Evolutionary conservation across 164 flowering plant species (phyloP), one percentile per base, ranked within the genome.

Genomic region (Akebia trifoliata): DNA sequence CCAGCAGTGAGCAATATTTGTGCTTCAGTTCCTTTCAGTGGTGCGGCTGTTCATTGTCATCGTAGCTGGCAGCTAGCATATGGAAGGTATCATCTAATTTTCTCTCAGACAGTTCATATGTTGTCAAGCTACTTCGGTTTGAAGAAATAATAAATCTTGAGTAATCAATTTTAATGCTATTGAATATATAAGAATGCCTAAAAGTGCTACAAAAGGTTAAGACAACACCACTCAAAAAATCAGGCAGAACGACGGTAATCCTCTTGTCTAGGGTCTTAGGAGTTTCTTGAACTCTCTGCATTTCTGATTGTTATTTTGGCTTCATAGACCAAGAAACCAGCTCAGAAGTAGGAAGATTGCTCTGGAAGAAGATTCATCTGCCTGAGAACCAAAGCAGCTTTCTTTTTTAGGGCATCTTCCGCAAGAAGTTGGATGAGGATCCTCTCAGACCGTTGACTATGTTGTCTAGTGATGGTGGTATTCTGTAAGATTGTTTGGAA

Each of bases 11-110:
- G n/a, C 45, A 26, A 38, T 29, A 9, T 59, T 50, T 18, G 21
- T 44, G 44, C 17, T n/a, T n/a, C n/a, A n/a, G n/a, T 56, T 8
- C 38, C 36, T 63, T 59, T 54, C 80, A 81, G 85, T 66, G 63
- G 81, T 72, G 38, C 57, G 85, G 59, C 69, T 80, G 44, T 62
- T 81, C 21, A 71, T 78, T 51, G 72, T 81, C 57, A 74, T 81
- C 46, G 78, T 76, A 57, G 78, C 82, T 59, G 78, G 81, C n/a
- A 78, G 76, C 72, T 72, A 71, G 66, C 82, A 79, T 6, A 84
- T 83, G 37, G 84, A 83, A 69, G 89, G 89, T 34, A 76, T 83
- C 50, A 71, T 77, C 56, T 76, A 83, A 39, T 44, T 18, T 18
- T 40, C 31, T 25, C 44, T 38, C n/a, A 28, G 46, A 18, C 22